These are phyloP conservation scores for Vaccinium myrtillus DNA, from an alignment of 148 eudicot genomes.

Conservation along the genomic window DNA sequence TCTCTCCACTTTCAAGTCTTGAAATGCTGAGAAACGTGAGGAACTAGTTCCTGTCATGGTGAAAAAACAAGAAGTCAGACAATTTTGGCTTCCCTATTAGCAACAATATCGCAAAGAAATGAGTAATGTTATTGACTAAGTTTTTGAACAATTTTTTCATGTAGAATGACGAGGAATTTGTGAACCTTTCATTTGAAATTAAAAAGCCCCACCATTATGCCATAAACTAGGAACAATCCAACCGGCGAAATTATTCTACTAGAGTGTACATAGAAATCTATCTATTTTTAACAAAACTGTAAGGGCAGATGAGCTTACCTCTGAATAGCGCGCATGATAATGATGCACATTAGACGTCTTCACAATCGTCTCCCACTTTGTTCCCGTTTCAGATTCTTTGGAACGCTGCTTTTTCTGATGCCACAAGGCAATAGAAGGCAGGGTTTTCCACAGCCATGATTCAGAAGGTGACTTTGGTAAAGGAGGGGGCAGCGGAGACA, in stretches of 20 bases:
- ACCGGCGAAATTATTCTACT: background rate
- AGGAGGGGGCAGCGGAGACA: constrained; percentile 66
- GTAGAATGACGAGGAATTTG: background rate
- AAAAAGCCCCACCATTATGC: background rate
- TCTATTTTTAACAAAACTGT: background rate
- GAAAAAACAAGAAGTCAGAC: background rate
- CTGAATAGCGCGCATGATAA: constrained; percentile 80
- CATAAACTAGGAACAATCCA: background rate
- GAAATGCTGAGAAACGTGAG: constrained; percentile 40
- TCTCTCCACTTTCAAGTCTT: constrained; percentile 26
- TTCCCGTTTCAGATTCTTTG: constrained; percentile 28
- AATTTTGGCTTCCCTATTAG: background rate
- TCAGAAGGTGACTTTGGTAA: constrained; percentile 96
- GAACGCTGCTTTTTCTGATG: constrained; percentile 46
- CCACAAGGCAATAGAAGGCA: constrained; percentile 60
- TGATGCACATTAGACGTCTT: constrained; percentile 68
- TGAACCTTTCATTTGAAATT: background rate
- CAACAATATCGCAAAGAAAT: background rate
- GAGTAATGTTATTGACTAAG: background rate
- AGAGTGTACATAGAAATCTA: background rate
- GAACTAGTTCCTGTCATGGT: constrained; percentile 58
- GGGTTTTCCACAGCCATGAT: constrained; percentile 85
- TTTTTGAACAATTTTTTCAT: background rate
- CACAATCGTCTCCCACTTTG: constrained; percentile 96
- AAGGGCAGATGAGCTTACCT: constrained; percentile 47